Evolutionary conservation across 805 yeast genomes (phyloP), one percentile per base, ranked within the genome.

Genomic region (Wickerhamiella siamensis): DNA sequence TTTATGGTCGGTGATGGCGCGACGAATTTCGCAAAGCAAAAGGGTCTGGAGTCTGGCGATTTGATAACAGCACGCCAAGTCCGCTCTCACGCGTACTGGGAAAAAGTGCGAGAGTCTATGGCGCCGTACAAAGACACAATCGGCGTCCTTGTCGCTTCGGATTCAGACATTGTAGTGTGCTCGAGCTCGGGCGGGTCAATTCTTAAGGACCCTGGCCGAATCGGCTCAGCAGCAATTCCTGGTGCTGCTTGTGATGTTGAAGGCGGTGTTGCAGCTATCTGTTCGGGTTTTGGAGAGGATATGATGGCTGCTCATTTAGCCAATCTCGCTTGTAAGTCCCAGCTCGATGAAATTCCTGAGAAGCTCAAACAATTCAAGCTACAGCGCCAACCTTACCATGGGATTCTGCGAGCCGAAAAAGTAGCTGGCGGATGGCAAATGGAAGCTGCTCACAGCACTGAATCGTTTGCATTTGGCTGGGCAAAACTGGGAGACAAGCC

Each of bases 221-320:
- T 66, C 1, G 70, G 70, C 2, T 66, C 68, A 0, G 70, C 70
- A 1, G 66, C 65, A 1, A 35, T 65, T 2, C 40, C 56, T 4
- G 70, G 70, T 1, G 49, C 60, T n/a, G 69, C 67, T 41, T 21
- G 48, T 46, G 59, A 48, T 47, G 22, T 38, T 26, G 10, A 32
- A 16, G n/a, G 40, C 17, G 20, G 33, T 31, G 4, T 36, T 33
- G 8, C 46, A 39, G 38, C 59, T 47, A 38, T 55, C 42, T 60
- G 64, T 37, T 49, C 62, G 1, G 69, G 69, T 9, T 53, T 53
- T 42, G 70, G 70, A 5, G 70, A 65, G 39, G 70, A 66, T 41
- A 63, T 65, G 14, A 50, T 54, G 4, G 33, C 50, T 4, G 19
- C 48, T 19, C 45, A 50, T 12, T 51, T 65, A 21, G 62, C 67